Evolutionary conservation across 2,329 filamentous ascomycete species (phyloP).

Genomic region (Atkinsonella hypoxylon): DNA sequence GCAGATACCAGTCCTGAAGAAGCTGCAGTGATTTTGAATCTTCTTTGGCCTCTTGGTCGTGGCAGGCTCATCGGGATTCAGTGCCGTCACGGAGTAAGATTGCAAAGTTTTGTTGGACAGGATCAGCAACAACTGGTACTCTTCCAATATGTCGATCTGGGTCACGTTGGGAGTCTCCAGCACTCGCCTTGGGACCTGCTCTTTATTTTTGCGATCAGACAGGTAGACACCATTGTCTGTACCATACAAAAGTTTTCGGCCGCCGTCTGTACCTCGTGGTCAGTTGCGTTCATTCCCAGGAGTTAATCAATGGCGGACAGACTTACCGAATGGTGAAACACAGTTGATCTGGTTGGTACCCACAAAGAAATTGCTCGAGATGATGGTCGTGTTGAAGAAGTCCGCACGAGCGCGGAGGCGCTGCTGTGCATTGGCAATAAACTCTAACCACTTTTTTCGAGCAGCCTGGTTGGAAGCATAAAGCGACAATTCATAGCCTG

Average conservation of each 20-base stretch:
- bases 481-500: conserved; percentile 83
- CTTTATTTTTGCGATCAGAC: conserved; percentile 80
- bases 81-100: conserved; percentile 76
- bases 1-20: conserved; percentile 96
- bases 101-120: conserved; percentile 86
- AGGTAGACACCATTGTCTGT: conserved; percentile 92
- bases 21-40: conserved; percentile 94
- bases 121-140: conserved; percentile 84
- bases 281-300: conserved; percentile 5
- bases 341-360: conserved; percentile 80
- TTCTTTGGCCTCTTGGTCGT: conserved; percentile 82
- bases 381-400: conserved; percentile 67
- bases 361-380: conserved; percentile 49
- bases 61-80: conserved; percentile 73
- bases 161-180: conserved; percentile 81
- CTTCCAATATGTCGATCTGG: conserved; percentile 90
- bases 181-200: conserved; percentile 67
- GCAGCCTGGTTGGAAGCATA: conserved; percentile 78
- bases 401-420: conserved; percentile 76
- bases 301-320: background rate
- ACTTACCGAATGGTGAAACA: conserved; percentile 75
- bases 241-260: conserved; percentile 85
- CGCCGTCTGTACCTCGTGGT: conserved; percentile 56
- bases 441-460: conserved; percentile 92
- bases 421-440: conserved; percentile 83